phyloP scores from a whole-genome alignment of 169 alveolate genomes.

The Eimeria maxima region DNA sequence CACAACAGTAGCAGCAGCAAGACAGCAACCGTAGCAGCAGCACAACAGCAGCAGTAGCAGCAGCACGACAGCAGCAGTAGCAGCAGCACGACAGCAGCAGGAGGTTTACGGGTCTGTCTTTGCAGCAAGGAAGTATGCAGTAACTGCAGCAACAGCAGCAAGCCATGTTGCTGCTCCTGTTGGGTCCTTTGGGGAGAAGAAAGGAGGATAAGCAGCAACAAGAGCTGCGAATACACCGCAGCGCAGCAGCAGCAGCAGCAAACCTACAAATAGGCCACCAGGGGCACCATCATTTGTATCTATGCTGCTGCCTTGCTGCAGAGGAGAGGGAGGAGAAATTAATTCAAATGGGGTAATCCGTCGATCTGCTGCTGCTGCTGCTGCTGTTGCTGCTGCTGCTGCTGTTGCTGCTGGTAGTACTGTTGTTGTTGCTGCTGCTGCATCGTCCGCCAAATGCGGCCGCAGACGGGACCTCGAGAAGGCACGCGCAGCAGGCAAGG shows the following conservation, averaged over 20 bases:
- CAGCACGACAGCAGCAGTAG: not conserved
- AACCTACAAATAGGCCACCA: not conserved
- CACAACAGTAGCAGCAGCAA: not conserved
- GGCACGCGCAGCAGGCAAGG: constrained; percentile 36
- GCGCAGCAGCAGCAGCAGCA: constrained; percentile 39
- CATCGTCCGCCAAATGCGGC: too few species aligned
- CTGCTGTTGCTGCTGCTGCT: constrained; percentile 26
- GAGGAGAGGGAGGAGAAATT: not conserved
- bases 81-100: not conserved
- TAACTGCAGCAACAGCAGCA: constrained; percentile 22
- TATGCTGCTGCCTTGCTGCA: not conserved
- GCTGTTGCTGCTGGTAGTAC: not conserved
- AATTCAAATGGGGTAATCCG: not conserved
- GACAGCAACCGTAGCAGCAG: not conserved
- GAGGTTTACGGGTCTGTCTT: constrained; percentile 34
- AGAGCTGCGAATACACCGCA: not conserved
- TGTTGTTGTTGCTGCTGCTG: not conserved
- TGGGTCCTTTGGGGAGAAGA: not conserved
- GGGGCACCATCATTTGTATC: not conserved
- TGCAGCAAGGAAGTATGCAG: constrained; percentile 30
- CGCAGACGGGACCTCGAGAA: not conserved
- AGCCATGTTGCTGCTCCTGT: constrained; percentile 10
- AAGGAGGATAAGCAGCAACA: not conserved
- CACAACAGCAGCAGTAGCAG: not conserved
- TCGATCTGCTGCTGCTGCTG: not conserved